phyloP scores from a whole-genome alignment of 768 basidiomycete genomes.

The Megacollybia marginata region DNA sequence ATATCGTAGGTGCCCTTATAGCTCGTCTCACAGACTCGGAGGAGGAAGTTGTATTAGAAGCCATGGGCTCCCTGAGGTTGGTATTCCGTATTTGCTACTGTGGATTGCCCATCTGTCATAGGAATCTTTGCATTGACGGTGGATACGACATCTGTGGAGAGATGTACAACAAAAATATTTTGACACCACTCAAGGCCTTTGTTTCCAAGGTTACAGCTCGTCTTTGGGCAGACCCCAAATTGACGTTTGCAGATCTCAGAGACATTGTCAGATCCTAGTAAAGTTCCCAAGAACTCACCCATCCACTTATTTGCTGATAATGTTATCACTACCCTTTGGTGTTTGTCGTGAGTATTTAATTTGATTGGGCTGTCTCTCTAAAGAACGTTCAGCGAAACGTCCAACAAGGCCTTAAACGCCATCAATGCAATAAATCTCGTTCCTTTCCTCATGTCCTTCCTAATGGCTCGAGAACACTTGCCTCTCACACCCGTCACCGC shows the following conservation, averaged over 20 bases:
- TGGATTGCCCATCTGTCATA: constrained; percentile 21
- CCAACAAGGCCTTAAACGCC: constrained; percentile 83
- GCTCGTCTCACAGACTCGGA: constrained; percentile 82
- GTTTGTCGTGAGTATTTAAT: constrained; percentile 56
- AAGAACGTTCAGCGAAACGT: constrained; percentile 65
- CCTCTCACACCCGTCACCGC: constrained; percentile 69
- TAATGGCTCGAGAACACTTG: constrained; percentile 61
- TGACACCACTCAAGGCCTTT: constrained; percentile 68
- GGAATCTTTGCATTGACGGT: constrained; percentile 92
- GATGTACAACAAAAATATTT: constrained; percentile 94
- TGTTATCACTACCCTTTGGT: constrained; percentile 89
- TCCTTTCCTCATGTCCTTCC: constrained; percentile 88
- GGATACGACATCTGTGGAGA: constrained; percentile 94
- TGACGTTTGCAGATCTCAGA: constrained; percentile 53
- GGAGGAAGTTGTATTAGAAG: constrained; percentile 88
- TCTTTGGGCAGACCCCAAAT: background rate
- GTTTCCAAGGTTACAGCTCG: constrained; percentile 57
- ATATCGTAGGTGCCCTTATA: constrained; percentile 82
- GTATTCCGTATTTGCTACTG: constrained; percentile 12
- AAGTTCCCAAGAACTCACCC: constrained; percentile 50
- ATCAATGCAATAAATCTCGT: constrained; percentile 75
- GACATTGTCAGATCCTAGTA: constrained; percentile 61
- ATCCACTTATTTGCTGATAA: constrained; percentile 89
- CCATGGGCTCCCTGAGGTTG: constrained; percentile 80
- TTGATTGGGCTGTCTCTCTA: background rate